Conservation (phyloP, 495 filamentous ascomycete genomes). For the Neurospora sp. region DNA sequence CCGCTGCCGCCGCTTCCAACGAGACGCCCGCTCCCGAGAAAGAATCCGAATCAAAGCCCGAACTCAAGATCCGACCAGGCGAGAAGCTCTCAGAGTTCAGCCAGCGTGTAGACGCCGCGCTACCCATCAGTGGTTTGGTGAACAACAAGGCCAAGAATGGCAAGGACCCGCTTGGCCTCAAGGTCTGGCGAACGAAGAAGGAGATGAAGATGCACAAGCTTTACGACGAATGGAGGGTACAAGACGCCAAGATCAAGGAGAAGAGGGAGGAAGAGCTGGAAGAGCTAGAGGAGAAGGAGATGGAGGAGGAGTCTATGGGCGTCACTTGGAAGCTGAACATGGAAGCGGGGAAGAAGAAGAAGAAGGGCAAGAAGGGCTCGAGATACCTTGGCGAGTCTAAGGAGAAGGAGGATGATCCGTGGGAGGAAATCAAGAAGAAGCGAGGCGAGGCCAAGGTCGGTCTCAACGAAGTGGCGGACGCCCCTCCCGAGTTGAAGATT, state of each 20-base stretch:
- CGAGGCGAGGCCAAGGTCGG: constrained; percentile 48
- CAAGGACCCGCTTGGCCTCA: constrained; percentile 44
- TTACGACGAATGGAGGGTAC: constrained; percentile 71
- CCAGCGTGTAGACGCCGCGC: constrained; percentile 73
- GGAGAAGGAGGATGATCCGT: constrained; percentile 56
- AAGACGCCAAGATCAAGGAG: constrained; percentile 45
- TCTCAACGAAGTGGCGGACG: constrained; percentile 70
- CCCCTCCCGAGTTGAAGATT: constrained; percentile 62
- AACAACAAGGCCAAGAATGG: constrained; percentile 37
- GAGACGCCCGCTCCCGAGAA: constrained; percentile 3
- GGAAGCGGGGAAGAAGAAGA: constrained; percentile 31
- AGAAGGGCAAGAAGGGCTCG: constrained; percentile 43
- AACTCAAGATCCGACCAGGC: constrained; percentile 62
- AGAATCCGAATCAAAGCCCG: constrained; percentile 1
- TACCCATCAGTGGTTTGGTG: constrained; percentile 61
- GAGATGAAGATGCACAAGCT: constrained; percentile 74
- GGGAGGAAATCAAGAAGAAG: constrained; percentile 58
- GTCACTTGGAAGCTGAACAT: constrained; percentile 44
- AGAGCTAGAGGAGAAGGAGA: constrained; percentile 53
- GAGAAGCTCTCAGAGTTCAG: constrained; percentile 76
- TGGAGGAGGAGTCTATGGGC: constrained; percentile 47
- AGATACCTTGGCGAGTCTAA: constrained; percentile 29
- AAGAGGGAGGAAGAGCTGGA: constrained; percentile 50
- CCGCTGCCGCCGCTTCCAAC: background rate
- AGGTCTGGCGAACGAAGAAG: constrained; percentile 57